Conservation (phyloP, 2,329 filamentous ascomycete genomes). For the Verticillium isaacii region DNA sequence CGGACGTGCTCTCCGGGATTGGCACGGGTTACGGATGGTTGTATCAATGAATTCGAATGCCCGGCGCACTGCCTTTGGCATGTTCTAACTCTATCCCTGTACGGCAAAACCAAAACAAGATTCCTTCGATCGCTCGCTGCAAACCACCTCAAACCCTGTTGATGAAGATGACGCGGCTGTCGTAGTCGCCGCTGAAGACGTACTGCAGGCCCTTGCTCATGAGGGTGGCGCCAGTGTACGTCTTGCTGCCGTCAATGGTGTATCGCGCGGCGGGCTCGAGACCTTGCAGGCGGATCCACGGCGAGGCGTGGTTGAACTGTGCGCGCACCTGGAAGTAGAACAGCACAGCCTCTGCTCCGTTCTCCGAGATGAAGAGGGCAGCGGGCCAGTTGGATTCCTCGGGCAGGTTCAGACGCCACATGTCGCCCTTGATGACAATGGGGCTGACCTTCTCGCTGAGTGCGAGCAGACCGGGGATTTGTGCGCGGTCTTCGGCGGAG, state of each 20-base stretch:
- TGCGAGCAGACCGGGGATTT: slow-evolving; percentile 49
- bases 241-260: slow-evolving; percentile 39
- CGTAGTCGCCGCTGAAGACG: slow-evolving; percentile 46
- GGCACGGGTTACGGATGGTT: not conserved
- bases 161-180: slow-evolving; percentile 52
- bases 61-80: not conserved
- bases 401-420: slow-evolving; percentile 55
- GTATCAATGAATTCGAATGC: not conserved
- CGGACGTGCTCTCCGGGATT: too few species aligned
- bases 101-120: not conserved
- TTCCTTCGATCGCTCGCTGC: not conserved
- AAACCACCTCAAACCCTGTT: slow-evolving; percentile 32
- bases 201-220: slow-evolving; percentile 59
- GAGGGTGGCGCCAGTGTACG: slow-evolving; percentile 52
- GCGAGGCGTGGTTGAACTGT: slow-evolving; percentile 46
- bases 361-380: slow-evolving; percentile 51
- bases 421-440: slow-evolving; percentile 51
- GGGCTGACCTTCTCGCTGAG: slow-evolving; percentile 54
- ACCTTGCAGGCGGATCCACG: slow-evolving; percentile 50
- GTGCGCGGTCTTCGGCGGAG: slow-evolving; percentile 41
- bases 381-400: slow-evolving; percentile 59
- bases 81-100: not conserved
- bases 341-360: slow-evolving; percentile 43
- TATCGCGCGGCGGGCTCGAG: slow-evolving; percentile 51
- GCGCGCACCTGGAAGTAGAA: slow-evolving; percentile 57